These are phyloP conservation scores for Leccinum broughii DNA, from an alignment of 768 basidiomycete genomes.

Conservation along the genomic window DNA sequence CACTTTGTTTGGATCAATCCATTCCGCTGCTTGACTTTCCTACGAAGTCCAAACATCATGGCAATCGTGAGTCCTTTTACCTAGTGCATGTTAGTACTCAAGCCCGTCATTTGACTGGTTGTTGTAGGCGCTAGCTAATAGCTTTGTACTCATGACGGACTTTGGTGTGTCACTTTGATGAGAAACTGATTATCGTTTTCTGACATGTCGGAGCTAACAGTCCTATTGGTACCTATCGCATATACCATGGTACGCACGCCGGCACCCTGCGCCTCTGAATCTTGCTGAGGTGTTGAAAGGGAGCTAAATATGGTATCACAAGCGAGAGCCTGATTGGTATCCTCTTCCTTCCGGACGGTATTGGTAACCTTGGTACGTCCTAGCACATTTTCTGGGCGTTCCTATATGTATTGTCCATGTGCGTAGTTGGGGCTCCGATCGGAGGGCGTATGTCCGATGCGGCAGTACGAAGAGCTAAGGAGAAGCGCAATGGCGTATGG, in stretches of 20 bases:
- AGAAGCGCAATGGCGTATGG: constrained; percentile 54
- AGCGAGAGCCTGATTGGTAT: constrained; percentile 25
- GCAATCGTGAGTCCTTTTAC: constrained; percentile 44
- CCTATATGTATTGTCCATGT: background rate
- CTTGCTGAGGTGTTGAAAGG: constrained; percentile 38
- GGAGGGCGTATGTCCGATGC: constrained; percentile 61
- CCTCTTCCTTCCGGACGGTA: constrained; percentile 27
- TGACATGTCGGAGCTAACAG: constrained; percentile 17
- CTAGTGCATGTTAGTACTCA: background rate
- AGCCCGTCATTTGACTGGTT: background rate
- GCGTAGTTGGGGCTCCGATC: constrained; percentile 57
- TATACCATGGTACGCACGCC: constrained; percentile 55
- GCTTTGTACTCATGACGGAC: constrained; percentile 28
- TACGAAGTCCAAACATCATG: constrained; percentile 61
- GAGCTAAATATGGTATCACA: constrained; percentile 35
- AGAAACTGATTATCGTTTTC: background rate
- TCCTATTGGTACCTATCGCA: constrained; percentile 57
- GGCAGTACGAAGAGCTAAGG: constrained; percentile 48
- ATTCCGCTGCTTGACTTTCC: constrained; percentile 46
- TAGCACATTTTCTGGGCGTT: background rate
- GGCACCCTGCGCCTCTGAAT: background rate
- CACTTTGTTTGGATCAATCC: constrained; percentile 58
- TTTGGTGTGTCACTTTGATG: constrained; percentile 34
- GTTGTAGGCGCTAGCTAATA: constrained; percentile 45
- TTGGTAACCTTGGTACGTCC: constrained; percentile 27